Base-by-base conservation (phyloP, 208 protist species). In the Crithidia expoeki region DNA sequence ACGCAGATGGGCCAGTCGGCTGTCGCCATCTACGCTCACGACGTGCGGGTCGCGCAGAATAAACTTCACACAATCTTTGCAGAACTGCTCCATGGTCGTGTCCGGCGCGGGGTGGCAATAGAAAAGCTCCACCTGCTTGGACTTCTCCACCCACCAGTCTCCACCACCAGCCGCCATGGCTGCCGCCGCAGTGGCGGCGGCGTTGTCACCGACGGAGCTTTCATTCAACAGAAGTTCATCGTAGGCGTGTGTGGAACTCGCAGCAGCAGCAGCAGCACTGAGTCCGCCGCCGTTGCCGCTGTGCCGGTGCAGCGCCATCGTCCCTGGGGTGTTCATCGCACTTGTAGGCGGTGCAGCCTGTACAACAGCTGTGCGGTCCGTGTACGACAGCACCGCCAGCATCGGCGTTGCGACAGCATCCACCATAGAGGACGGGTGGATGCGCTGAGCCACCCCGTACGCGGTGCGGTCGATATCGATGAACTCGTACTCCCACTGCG, bases 401-500 rank as follows among this genome's bases (percentile, higher is more conserved):
- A 77, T 77, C 72, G 64, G 63, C 38, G 63, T 51, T n/a, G 47
- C 50, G 16, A 49, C 50, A 19, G 34, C 50, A 10, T 66, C 63
- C 11, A n/a, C 12, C 33, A 40, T 17, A n/a, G n/a, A n/a, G 6
- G 34, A 16, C 14, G 49, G n/a, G 50, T 56, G 27, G 7, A 51
- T 55, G 25, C 53, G 50, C 66, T 68, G 66, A 17, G 73, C 66
- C 42, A 68, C 28, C 27, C 73, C 65, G 30, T 62, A 62, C 17
- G 73, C 73, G 3, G 71, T 81, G 74, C 63, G 30, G 36, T 84
- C 83, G 12, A 87, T 80, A 56, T 96, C 92, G 60, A 96, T 96
- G 63, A 96, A 96, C 34, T 69, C 76, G 53, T 69, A 81, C 68
- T 93, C 81, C 92, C 92, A 96, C 58, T 90, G 78, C 17, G 89